Evolutionary conservation across 2,329 filamentous ascomycete genomes (phyloP).

Genomic region (Penicillium fuscoglaucum): DNA sequence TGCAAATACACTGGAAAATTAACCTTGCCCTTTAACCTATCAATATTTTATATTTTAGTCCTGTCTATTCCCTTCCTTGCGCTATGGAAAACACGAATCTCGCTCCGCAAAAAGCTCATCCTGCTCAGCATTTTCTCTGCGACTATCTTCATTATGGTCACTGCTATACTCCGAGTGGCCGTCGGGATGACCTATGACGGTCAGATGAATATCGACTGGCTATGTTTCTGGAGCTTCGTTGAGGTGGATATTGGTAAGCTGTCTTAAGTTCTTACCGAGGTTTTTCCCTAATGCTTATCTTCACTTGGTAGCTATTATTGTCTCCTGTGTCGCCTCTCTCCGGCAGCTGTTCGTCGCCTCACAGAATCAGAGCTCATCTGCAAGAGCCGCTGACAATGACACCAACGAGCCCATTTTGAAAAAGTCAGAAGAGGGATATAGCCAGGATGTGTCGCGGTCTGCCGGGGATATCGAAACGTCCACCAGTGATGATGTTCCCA

Average conservation of each 20-base stretch:
- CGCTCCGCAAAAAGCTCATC: slow-evolving; percentile 16
- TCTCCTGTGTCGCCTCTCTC: slow-evolving; percentile 19
- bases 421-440: background rate
- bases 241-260: slow-evolving; percentile 18
- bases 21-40: background rate
- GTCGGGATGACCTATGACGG: slow-evolving; percentile 12
- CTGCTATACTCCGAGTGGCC: slow-evolving; percentile 18
- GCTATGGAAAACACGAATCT: slow-evolving; percentile 18
- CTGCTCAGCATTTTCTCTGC: slow-evolving; percentile 20
- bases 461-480: background rate
- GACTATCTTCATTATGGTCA: slow-evolving; percentile 18
- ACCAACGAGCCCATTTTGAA: background rate
- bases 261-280: background rate
- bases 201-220: slow-evolving; percentile 19
- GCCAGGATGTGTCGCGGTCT: background rate
- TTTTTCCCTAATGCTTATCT: background rate
- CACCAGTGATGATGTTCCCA: background rate
- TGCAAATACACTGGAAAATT: background rate
- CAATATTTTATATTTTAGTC: background rate
- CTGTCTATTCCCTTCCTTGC: slow-evolving; percentile 20
- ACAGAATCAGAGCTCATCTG: slow-evolving; percentile 6
- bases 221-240: slow-evolving; percentile 23
- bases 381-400: background rate
- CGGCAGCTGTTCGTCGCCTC: slow-evolving; percentile 19
- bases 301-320: slow-evolving; percentile 11